Conservation (phyloP, 352 stramenopile species). For the Elongisporangium senticosum region DNA sequence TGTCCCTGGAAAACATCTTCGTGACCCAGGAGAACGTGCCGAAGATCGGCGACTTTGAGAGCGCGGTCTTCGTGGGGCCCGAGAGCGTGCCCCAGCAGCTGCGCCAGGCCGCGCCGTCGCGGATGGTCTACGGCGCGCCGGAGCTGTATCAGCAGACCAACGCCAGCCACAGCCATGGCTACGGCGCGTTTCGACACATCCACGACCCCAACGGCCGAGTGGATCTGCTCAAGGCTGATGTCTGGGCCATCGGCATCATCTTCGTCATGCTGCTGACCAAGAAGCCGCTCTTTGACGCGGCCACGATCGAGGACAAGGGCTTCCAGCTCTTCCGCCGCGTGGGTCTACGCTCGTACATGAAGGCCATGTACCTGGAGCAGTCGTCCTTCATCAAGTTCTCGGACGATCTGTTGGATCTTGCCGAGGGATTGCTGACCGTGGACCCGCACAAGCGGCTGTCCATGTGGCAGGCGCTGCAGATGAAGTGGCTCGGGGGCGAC, state of each 20-base stretch:
- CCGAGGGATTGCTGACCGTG: constrained; percentile 80
- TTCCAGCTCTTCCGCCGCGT: constrained; percentile 46
- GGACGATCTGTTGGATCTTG: constrained; percentile 60
- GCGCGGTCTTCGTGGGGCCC: constrained; percentile 47
- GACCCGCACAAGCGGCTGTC: constrained; percentile 78
- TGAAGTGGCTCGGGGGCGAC: constrained; percentile 41
- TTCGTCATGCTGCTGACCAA: constrained; percentile 54
- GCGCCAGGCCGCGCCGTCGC: constrained; percentile 18
- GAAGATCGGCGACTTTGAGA: constrained; percentile 71
- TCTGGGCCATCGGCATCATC: constrained; percentile 56
- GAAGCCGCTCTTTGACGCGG: constrained; percentile 48
- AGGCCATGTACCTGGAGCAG: constrained; percentile 62
- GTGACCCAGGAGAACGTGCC: constrained; percentile 45
- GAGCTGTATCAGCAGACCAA: constrained; percentile 27
- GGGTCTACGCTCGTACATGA: constrained; percentile 45
- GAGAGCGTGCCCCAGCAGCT: constrained; percentile 30
- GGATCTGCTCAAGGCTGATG: constrained; percentile 50
- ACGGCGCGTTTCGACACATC: neutral
- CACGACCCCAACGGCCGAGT: constrained; percentile 17
- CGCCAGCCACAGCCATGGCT: constrained; percentile 4
- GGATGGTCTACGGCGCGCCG: constrained; percentile 44
- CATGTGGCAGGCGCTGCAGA: constrained; percentile 59
- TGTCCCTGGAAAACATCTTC: constrained; percentile 76
- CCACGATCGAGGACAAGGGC: constrained; percentile 33
- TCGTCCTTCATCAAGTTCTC: constrained; percentile 49